Evolutionary conservation across 2,329 filamentous ascomycete genomes (phyloP).

Genomic region (Fusarium sp.): DNA sequence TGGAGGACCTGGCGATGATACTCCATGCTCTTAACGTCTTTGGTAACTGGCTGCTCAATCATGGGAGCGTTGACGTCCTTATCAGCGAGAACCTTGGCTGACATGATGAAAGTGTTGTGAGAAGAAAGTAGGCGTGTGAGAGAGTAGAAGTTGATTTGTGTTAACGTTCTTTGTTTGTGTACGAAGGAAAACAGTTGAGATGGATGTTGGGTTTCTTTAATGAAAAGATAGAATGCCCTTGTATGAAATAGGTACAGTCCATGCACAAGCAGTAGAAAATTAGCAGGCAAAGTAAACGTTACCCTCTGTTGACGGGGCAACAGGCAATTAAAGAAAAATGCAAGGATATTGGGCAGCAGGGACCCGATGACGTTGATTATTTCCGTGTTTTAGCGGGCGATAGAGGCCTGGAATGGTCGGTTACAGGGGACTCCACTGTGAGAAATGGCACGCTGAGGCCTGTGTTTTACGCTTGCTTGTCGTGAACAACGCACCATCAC

Average conservation of each 20-base stretch:
- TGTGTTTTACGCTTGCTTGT: conserved; percentile 1
- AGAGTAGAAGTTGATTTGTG: background rate
- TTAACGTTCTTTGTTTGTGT: conserved; percentile 13
- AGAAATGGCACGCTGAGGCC: conserved; percentile 26
- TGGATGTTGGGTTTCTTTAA: conserved; percentile 23
- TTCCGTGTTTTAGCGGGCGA: conserved; percentile 13
- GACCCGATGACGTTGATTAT: conserved; percentile 12
- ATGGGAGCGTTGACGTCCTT: conserved; percentile 72
- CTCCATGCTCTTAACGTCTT: conserved; percentile 74
- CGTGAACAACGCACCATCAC: conserved; percentile 39
- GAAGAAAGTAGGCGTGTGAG: background rate
- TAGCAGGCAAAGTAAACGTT: conserved; percentile 37
- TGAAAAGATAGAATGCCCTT: conserved; percentile 10
- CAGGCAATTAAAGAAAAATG: conserved; percentile 24
- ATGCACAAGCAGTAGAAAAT: conserved; percentile 28
- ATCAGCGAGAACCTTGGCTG: conserved; percentile 67
- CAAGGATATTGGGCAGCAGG: conserved; percentile 7
- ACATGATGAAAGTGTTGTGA: conserved; percentile 55
- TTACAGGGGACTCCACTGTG: conserved; percentile 21
- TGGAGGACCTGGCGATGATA: conserved; percentile 81
- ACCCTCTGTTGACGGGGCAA: conserved; percentile 40
- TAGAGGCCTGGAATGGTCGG: conserved; percentile 21
- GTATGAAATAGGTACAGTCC: conserved; percentile 14
- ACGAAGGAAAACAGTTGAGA: conserved; percentile 8
- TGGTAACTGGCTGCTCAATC: conserved; percentile 47